A percentile compares a stretch with the other conserved stretches of the same genome.
Conservation (phyloP, 129 eudicot species). For the carrot (Daucus carota) region DH1_v3.0 NC_030383.2:6206501-6207000, state of each 20-base stretch:
- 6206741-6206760: neutral
- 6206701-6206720: neutral
- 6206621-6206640: neutral
- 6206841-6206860: constrained; percentile 12
- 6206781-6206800: constrained; percentile 8
- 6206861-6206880: neutral
- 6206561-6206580: neutral
- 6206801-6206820: constrained; percentile 9
- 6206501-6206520: neutral
- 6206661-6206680: neutral
- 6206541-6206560: neutral
- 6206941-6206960: neutral
- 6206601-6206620: neutral
- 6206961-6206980: neutral
- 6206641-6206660: neutral
- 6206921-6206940: too few relatives aligned
- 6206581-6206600: neutral
- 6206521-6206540: constrained; percentile 8
- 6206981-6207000: neutral
- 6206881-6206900: constrained; percentile 11
- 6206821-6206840: constrained; percentile 8
- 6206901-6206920: constrained; percentile 10
- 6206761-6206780: constrained; percentile 2
- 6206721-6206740: neutral
- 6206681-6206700: neutral